phyloP scores from a whole-genome alignment of 2,329 filamentous ascomycete species.

The Cercospora citrullina region DNA sequence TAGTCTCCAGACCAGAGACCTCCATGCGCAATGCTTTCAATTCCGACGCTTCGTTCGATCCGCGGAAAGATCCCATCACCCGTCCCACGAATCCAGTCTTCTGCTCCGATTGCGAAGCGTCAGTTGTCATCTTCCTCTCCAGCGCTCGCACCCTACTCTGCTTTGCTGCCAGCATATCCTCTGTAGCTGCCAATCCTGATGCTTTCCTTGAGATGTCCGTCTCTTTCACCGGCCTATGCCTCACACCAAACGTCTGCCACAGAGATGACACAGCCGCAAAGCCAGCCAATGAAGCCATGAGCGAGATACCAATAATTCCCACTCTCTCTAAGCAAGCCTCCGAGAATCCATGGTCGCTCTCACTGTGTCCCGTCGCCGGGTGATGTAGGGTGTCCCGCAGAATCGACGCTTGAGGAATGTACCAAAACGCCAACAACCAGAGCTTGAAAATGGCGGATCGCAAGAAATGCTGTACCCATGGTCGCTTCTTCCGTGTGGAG shows the following conservation, averaged over 20 bases:
- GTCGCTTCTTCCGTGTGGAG: slow-evolving; percentile 57
- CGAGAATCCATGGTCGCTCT: slow-evolving; percentile 50
- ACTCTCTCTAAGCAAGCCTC: slow-evolving; percentile 65
- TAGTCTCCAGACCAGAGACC: slow-evolving; percentile 75
- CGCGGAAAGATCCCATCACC: slow-evolving; percentile 69
- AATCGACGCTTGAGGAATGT: slow-evolving; percentile 43
- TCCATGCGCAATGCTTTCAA: slow-evolving; percentile 65
- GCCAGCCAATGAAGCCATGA: slow-evolving; percentile 85
- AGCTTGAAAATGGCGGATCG: slow-evolving; percentile 61
- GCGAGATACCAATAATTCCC: slow-evolving; percentile 78
- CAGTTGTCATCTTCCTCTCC: slow-evolving; percentile 61
- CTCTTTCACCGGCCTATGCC: slow-evolving; percentile 61
- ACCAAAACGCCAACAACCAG: slow-evolving; percentile 78
- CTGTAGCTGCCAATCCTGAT: slow-evolving; percentile 73
- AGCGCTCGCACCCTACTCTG: slow-evolving; percentile 69
- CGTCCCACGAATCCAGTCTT: slow-evolving; percentile 66
- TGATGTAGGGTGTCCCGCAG: slow-evolving; percentile 44
- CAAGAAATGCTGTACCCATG: slow-evolving; percentile 51
- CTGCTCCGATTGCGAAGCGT: slow-evolving; percentile 36
- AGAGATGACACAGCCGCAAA: slow-evolving; percentile 86
- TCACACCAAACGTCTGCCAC: slow-evolving; percentile 77
- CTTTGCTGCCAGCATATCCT: slow-evolving; percentile 76
- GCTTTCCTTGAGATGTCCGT: slow-evolving; percentile 75
- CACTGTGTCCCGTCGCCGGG: slow-evolving; percentile 35
- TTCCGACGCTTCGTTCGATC: slow-evolving; percentile 60